Evolutionary conservation across 768 basidiomycete genomes (phyloP), one percentile per base, ranked within the genome.

Genomic region (Collybiopsis confluens): DNA sequence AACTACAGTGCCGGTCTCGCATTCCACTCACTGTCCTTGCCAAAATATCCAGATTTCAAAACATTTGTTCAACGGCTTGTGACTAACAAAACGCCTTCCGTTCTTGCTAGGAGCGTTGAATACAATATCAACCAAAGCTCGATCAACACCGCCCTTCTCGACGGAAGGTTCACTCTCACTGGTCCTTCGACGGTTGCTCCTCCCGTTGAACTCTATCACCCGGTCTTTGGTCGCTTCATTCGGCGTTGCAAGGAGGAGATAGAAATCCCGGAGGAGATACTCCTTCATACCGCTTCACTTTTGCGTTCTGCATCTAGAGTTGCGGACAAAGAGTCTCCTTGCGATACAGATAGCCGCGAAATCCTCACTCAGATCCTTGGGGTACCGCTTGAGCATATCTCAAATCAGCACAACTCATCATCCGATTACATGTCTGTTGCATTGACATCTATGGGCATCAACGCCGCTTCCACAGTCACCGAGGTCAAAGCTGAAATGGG

Each of bases 401-500:
- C 0, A 0, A 49, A 52, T 10, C 0, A 10, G 10, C 41, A 59
- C 33, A 21, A 2, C 2, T 58, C 50, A 3, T 1, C 1, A 1
- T 47, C 46, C 0, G 56, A 61, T 49, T 2, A 35, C 11, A n/a
- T 46, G 26, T 43, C 2, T 1, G 0, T 18, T 13, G 2, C 6
- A n/a, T 27, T 4, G 15, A 46, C 37, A 33, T 13, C 10, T 10
- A 20, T 44, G 2, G n/a, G 21, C 4, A 13, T 42, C 11, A 2
- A 7, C 4, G 10, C 8, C 2, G 45, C 45, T 35, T 35, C 57
- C 16, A 2, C 58, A 0, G 4, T 66, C 16, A 9, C 0, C 1
- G 52, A 63, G 33, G 58, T 60, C 35, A 59, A 18, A 52, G 55
- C 41, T 41, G 56, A 63, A 48, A 18, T 62, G 27, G 60, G 60